Conservation (phyloP, 2,329 filamentous ascomycete genomes). For the Didymella exigua region DNA sequence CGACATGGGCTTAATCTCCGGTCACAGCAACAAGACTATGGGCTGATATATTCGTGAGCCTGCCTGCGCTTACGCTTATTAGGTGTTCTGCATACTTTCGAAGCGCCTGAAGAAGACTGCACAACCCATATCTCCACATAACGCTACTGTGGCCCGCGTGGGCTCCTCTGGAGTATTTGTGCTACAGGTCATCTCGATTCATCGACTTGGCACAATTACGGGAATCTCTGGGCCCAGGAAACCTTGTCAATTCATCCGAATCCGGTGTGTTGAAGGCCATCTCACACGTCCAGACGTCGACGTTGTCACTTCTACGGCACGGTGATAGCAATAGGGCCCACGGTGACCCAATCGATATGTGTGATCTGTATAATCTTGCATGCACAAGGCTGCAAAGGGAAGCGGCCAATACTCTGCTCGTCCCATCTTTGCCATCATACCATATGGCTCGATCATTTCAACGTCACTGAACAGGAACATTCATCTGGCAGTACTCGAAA, state of each 20-base stretch:
- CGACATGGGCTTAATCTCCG: too few species aligned
- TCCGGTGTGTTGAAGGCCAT: neutral
- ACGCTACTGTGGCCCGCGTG: neutral
- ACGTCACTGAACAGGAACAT: neutral
- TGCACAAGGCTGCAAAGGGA: neutral
- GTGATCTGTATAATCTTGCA: conserved; percentile 2
- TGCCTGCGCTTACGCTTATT: too few species aligned
- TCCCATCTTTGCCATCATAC: neutral
- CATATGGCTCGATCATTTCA: neutral
- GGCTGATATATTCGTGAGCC: too few species aligned
- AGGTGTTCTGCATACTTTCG: too few species aligned
- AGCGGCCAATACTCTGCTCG: neutral
- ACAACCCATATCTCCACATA: neutral
- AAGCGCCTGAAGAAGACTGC: neutral
- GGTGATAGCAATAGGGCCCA: conserved; percentile 4
- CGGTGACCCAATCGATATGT: neutral
- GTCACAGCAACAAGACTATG: neutral
- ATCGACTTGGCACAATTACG: neutral
- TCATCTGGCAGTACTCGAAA: neutral
- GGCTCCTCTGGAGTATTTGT: neutral
- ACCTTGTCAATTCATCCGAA: neutral
- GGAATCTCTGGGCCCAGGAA: neutral
- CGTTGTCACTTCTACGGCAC: neutral
- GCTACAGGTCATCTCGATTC: neutral
- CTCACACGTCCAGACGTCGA: neutral